Evolutionary conservation across 192 early-diverging fungal species (phyloP), one percentile per base, ranked within the genome.

Genomic region (Rhizoclosmatium sp.): DNA sequence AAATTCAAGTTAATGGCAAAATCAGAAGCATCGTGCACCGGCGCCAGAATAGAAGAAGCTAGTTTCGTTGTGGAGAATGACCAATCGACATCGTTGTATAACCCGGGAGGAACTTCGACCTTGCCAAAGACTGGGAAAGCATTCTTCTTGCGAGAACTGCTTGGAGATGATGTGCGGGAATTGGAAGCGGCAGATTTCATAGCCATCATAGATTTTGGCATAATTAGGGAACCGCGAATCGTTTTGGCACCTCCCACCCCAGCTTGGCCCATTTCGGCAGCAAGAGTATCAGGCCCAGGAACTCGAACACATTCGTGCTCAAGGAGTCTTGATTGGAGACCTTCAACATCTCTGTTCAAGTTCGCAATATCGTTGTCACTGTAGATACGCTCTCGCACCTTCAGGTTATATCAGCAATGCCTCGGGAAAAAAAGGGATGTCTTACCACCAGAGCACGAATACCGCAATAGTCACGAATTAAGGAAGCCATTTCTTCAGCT

Each of bases 381-480:
- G 44, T 64, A 75, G 3, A 67, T 61, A 54, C 67, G 40, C 41
- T 82, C 76, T 70, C 65, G 80, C 31, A 61, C 62, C 82, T 83
- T 12, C 16, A 74, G 5, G 10, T 39, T 44, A 44, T 47, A 4
- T 56, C 4, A 23, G 2, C 16, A 69, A 31, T 31, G 31, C 31
- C 31, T 31, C 31, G 31, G 31, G 51, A 54, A 54, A 12, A 12
- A 54, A 54, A 7, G 16, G 49, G 5, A 54, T 0, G 16, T 59
- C 65, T 65, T 42, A 79, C 76, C 1, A 46, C 41, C 47, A 39
- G 16, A 21, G 9, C 73, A 76, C 62, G 86, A 4, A 79, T 83
- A 47, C 85, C 85, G 23, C 65, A 71, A 66, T 88, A 88, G 59
- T 88, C 87, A 9, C 85, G 76, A 39, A 86, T 81, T n/a, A 88